Percentiles rank a stretch among this genome's conserved stretches.
Evolutionary conservation across 305 asterid genomes (phyloP).

Genomic region (Fraxinus baroniana): DNA sequence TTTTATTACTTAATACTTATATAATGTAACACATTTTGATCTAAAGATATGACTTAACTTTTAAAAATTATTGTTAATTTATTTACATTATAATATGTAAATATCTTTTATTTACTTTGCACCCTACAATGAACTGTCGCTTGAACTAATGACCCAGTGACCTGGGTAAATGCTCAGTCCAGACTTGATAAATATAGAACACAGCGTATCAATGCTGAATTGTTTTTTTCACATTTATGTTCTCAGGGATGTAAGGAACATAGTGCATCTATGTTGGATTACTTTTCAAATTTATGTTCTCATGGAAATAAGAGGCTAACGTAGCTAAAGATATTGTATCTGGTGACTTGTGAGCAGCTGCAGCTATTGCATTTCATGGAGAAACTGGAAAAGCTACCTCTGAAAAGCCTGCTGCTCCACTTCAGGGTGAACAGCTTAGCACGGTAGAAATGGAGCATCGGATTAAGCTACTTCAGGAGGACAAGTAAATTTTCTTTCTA

Average conservation of each 20-base stretch:
- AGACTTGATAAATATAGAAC: background rate
- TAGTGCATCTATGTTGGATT: background rate
- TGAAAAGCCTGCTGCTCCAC: conserved; percentile 39
- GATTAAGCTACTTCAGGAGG: conserved; percentile 72
- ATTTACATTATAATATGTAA: background rate
- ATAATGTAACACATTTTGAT: background rate
- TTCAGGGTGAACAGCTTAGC: conserved; percentile 72
- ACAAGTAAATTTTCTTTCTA: conserved; percentile 51
- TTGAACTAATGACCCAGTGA: background rate
- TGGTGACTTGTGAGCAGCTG: conserved; percentile 53
- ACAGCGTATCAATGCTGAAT: background rate
- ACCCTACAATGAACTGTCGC: background rate
- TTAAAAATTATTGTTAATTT: background rate
- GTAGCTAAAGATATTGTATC: conserved; percentile 22
- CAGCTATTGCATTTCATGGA: conserved; percentile 55
- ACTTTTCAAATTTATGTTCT: conserved; percentile 17
- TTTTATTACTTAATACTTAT: background rate
- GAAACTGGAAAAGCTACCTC: conserved; percentile 53
- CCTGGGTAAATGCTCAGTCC: background rate
- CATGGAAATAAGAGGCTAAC: conserved; percentile 17
- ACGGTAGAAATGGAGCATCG: conserved; percentile 75
- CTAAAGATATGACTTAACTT: background rate
- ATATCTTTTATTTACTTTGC: background rate
- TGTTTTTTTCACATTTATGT: background rate
- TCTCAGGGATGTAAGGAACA: background rate